These are phyloP conservation scores for Veloporphyrellus conicus DNA, from an alignment of 1,284 basidiomycete genomes.

Conservation along the genomic window DNA sequence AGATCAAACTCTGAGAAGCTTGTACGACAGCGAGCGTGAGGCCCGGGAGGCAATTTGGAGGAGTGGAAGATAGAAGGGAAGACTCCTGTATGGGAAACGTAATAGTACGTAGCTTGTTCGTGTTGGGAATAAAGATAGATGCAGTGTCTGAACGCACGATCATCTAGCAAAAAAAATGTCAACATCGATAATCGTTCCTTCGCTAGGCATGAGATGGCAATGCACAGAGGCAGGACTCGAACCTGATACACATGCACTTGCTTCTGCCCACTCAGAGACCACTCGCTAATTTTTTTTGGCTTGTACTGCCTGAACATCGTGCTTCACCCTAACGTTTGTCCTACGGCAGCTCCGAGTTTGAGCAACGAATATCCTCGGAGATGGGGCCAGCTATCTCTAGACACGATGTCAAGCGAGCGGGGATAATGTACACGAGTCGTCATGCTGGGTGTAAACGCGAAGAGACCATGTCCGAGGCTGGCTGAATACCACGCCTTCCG, in stretches of 20 bases:
- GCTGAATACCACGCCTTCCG: conserved; percentile 1
- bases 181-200: conserved; percentile 17
- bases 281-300: conserved; percentile 18
- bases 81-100: conserved; percentile 22
- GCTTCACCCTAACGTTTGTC: conserved; percentile 4
- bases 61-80: conserved; percentile 6
- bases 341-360: background rate
- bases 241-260: conserved; percentile 27
- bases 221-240: conserved; percentile 27
- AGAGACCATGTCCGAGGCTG: background rate
- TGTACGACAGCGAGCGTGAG: conserved; percentile 8
- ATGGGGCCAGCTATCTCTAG: conserved; percentile 10
- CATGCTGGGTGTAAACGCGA: conserved; percentile 4
- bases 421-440: conserved; percentile 1
- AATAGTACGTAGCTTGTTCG: conserved; percentile 11
- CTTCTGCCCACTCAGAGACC: conserved; percentile 31
- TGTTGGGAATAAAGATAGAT: conserved; percentile 29
- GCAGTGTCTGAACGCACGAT: conserved; percentile 18
- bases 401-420: conserved; percentile 2
- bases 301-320: conserved; percentile 15
- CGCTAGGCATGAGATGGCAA: conserved; percentile 17
- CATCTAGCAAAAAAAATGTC: conserved; percentile 8
- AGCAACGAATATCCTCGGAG: conserved; percentile 21
- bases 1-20: conserved; percentile 23
- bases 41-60: conserved; percentile 1